phyloP scores from a whole-genome alignment of 2,329 filamentous ascomycete genomes.

The Thermomyces lanuginosus region DNA sequence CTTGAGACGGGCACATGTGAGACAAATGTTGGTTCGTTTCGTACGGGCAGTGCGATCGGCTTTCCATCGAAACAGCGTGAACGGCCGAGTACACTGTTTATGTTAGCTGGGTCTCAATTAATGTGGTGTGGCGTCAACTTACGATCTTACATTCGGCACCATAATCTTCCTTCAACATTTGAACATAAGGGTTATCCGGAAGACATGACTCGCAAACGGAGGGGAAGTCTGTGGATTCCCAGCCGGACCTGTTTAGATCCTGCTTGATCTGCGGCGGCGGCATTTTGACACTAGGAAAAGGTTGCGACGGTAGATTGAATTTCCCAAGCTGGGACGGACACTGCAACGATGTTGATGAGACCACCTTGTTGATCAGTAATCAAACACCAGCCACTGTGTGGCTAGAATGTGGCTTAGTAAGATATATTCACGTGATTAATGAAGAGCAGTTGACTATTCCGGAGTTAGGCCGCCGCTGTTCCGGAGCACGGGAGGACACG shows the following conservation, averaged over 20 bases:
- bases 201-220: slow-evolving; percentile 66
- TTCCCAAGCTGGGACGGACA: no score
- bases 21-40: slow-evolving; percentile 86
- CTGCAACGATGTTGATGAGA: no score
- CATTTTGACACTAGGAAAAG: no score
- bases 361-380: no score
- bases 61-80: slow-evolving; percentile 92
- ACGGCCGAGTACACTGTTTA: slow-evolving; percentile 64
- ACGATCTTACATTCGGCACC: slow-evolving; percentile 66
- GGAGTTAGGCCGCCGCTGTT: no score
- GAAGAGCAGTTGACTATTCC: no score
- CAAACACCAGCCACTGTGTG: no score
- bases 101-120: slow-evolving; percentile 5
- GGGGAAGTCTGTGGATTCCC: slow-evolving; percentile 54
- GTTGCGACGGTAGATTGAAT: no score
- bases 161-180: slow-evolving; percentile 97
- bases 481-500: no score
- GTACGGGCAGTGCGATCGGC: slow-evolving; percentile 79
- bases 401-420: no score
- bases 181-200: slow-evolving; percentile 91
- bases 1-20: slow-evolving; percentile 91
- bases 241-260: slow-evolving; percentile 85
- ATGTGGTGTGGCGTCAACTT: slow-evolving; percentile 7
- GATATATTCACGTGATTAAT: no score
- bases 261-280: slow-evolving; percentile 93